Evolutionary conservation across 345 rosid species (phyloP), one percentile per base, ranked within the genome.

Genomic region (Rubroshorea leprosula): DNA sequence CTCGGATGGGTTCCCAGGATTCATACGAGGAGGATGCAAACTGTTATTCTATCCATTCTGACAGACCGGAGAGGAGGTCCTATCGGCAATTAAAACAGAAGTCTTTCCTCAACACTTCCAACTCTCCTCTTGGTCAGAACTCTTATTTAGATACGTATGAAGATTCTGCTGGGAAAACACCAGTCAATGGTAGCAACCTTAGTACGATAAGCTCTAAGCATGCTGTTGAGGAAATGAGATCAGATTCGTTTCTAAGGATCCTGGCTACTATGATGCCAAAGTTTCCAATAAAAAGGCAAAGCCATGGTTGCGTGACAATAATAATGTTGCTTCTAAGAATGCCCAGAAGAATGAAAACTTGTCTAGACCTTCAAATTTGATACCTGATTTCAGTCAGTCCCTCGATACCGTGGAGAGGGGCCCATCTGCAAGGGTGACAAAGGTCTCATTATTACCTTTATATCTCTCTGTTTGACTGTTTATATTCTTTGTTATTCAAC

Each of bases 371-470:
- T 71, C 81, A 55, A 72, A 80, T 62, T 25, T 63, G 51, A 64
- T 61, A 24, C 69, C 57, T 60, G 73, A 62, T 14, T 67, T 71
- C 46, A 62, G 71, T 23, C 72, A 82, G 35, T 73, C 78, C 63
- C 60, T 72, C 54, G 76, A 68, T 44, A 38, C 72, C 17, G 73
- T 67, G 52, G 86, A 76, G 66, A 78, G 79, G 65, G 77, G 65
- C 48, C 72, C 61, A n/a, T 65, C 73, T 68, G 63, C 68, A 56
- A 76, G 63, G 69, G 69, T 55, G 58, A 72, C 57, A 60, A 83
- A 76, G 77, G 89, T 80, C 69, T 65, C 18, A n/a, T n/a, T 49
- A 15, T 41, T 10, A 14, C 17, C 23, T 54, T 58, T 1, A 51
- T 38, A 9, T 54, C n/a, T n/a, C n/a, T n/a, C n/a, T n/a, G n/a